Percentiles rank a stretch among this genome's conserved stretches.
phyloP scores from a whole-genome alignment of 345 rosid genomes.

The Citrus reticulata region DNA sequence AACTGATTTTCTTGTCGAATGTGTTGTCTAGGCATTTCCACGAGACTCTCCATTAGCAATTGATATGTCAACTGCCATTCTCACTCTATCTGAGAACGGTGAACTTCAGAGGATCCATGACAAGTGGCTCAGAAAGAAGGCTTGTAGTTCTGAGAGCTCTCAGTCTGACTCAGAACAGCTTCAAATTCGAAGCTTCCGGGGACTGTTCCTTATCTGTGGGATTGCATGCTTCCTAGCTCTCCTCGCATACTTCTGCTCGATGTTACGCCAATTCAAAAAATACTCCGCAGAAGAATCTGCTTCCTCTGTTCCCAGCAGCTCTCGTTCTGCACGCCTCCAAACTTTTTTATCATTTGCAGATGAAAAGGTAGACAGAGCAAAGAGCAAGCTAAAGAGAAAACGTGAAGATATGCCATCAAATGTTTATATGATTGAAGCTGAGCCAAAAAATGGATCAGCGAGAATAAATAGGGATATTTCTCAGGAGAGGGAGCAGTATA shows the following conservation, averaged over 20 bases:
- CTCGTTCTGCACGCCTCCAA: slow-evolving; percentile 48
- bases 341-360: slow-evolving; percentile 66
- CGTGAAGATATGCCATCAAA: slow-evolving; percentile 31
- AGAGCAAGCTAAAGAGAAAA: slow-evolving; percentile 59
- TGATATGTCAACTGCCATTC: slow-evolving; percentile 90
- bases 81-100: slow-evolving; percentile 74
- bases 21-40: slow-evolving; percentile 62
- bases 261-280: slow-evolving; percentile 44
- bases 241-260: slow-evolving; percentile 46
- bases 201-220: slow-evolving; percentile 75
- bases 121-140: slow-evolving; percentile 53
- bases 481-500: slow-evolving; percentile 1
- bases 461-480: slow-evolving; percentile 19
- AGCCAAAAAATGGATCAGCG: slow-evolving; percentile 8
- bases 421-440: slow-evolving; percentile 12
- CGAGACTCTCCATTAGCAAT: slow-evolving; percentile 82
- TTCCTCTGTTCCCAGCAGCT: slow-evolving; percentile 27
- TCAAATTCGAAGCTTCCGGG: slow-evolving; percentile 71
- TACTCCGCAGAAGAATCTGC: slow-evolving; percentile 26
- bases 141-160: slow-evolving; percentile 40
- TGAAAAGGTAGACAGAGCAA: slow-evolving; percentile 45
- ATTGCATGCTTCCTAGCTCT: slow-evolving; percentile 59
- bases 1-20: background rate
- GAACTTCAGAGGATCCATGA: slow-evolving; percentile 74
- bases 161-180: slow-evolving; percentile 62